A percentile compares a stretch with the other conserved stretches of the same genome.
phyloP scores from a whole-genome alignment of 305 asterid genomes.

The Stenogyne calaminthoides region DNA sequence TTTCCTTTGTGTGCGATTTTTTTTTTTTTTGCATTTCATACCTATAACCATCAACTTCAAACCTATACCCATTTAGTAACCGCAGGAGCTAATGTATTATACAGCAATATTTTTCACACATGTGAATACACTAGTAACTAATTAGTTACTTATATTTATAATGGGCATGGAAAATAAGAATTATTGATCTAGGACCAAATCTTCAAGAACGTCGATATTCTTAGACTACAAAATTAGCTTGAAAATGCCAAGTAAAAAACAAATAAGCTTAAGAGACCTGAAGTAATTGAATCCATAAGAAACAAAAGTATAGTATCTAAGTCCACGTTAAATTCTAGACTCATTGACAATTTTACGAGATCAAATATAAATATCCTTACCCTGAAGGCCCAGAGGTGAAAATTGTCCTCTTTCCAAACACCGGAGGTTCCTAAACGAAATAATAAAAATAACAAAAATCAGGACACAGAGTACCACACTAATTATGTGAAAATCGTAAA shows the following conservation, averaged over 20 bases:
- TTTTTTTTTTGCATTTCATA: not conserved
- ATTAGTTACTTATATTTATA: not conserved
- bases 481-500: not conserved
- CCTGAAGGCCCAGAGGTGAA: slow-evolving; percentile 66
- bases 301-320: not conserved
- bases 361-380: slow-evolving; percentile 46
- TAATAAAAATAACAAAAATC: not conserved
- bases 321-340: not conserved
- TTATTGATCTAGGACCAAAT: not conserved
- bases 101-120: not conserved
- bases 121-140: not conserved
- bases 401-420: slow-evolving; percentile 80
- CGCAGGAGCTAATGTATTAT: not conserved
- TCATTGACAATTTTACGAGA: not conserved
- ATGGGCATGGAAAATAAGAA: not conserved
- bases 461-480: not conserved
- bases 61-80: not conserved
- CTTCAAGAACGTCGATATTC: not conserved
- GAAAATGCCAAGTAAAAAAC: not conserved
- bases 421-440: slow-evolving; percentile 74
- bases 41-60: not conserved
- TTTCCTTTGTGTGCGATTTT: not conserved
- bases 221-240: not conserved
- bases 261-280: not conserved
- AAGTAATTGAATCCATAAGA: too few species aligned